These are phyloP conservation scores for Botryobasidium botryosum DNA, from an alignment of 768 basidiomycete genomes.

Conservation along the genomic window DNA sequence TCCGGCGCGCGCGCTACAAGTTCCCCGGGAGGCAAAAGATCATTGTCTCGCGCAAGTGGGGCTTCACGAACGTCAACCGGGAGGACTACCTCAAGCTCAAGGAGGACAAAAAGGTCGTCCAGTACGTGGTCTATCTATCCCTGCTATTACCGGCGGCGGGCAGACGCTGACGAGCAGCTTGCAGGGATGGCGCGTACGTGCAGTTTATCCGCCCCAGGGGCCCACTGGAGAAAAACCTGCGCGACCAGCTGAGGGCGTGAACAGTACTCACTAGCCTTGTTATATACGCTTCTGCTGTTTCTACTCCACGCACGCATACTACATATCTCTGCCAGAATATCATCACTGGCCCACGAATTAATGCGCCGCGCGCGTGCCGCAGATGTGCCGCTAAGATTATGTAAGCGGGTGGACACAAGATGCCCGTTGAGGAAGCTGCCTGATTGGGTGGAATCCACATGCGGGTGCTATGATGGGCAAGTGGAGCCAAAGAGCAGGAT, in stretches of 20 bases:
- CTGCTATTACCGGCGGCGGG: not conserved
- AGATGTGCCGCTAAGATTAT: no score
- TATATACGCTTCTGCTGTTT: no score
- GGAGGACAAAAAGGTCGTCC: conserved; percentile 75
- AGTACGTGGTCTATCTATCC: conserved; percentile 34
- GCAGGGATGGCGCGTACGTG: conserved; percentile 86
- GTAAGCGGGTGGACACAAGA: no score
- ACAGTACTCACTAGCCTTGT: not conserved
- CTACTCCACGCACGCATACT: no score
- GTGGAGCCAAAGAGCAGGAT: no score
- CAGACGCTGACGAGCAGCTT: no score
- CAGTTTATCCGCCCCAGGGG: conserved; percentile 87
- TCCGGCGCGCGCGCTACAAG: conserved; percentile 97
- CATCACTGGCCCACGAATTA: no score
- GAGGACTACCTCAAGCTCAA: conserved; percentile 79
- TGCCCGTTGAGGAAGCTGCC: no score
- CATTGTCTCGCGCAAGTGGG: conserved; percentile 95
- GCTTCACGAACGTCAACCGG: conserved; percentile 88
- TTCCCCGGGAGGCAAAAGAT: conserved; percentile 98
- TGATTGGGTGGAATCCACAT: no score
- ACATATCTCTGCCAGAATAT: no score
- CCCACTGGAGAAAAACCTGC: conserved; percentile 67
- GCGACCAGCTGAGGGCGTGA: conserved; percentile 61
- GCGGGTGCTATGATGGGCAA: no score
- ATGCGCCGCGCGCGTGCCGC: no score